Conservation (phyloP, 2,329 filamentous ascomycete genomes). For the Penicillium sp. region DNA sequence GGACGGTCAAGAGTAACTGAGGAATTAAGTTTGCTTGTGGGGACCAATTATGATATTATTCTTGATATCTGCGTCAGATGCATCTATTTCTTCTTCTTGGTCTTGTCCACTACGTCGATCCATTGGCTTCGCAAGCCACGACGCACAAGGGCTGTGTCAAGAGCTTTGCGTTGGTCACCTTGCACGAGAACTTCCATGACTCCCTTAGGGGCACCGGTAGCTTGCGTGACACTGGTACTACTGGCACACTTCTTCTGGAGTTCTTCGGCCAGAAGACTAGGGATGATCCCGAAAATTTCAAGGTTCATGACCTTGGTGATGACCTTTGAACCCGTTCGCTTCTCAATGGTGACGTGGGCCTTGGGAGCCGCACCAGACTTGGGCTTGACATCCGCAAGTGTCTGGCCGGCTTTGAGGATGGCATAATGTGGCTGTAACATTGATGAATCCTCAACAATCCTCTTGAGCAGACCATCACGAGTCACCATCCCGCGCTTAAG, state of each 20-base stretch:
- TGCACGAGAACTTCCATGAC: slow-evolving; percentile 64
- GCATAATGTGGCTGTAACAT: slow-evolving; percentile 52
- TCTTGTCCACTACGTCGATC: slow-evolving; percentile 63
- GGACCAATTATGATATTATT: too few species aligned
- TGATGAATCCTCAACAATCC: slow-evolving; percentile 47
- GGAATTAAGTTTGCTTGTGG: too few species aligned
- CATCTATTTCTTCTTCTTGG: slow-evolving; percentile 56
- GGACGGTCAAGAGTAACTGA: too few species aligned
- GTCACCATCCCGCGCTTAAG: slow-evolving; percentile 54
- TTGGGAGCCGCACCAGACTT: slow-evolving; percentile 58
- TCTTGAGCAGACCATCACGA: slow-evolving; percentile 56
- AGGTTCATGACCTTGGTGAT: slow-evolving; percentile 58
- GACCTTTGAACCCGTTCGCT: slow-evolving; percentile 60
- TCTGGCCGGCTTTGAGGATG: slow-evolving; percentile 45
- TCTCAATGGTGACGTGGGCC: slow-evolving; percentile 56
- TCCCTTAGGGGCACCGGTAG: slow-evolving; percentile 57
- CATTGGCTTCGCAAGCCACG: slow-evolving; percentile 55
- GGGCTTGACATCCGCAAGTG: slow-evolving; percentile 48
- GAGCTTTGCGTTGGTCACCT: slow-evolving; percentile 57
- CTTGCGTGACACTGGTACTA: slow-evolving; percentile 58
- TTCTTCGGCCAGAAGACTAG: slow-evolving; percentile 58
- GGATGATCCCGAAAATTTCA: slow-evolving; percentile 57
- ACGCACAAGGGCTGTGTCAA: slow-evolving; percentile 55
- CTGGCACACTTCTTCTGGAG: slow-evolving; percentile 62
- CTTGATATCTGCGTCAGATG: too few species aligned